Base-by-base conservation (phyloP, 192 early-diverging fungal genomes). In the Cladochytrium replicatum region DNA sequence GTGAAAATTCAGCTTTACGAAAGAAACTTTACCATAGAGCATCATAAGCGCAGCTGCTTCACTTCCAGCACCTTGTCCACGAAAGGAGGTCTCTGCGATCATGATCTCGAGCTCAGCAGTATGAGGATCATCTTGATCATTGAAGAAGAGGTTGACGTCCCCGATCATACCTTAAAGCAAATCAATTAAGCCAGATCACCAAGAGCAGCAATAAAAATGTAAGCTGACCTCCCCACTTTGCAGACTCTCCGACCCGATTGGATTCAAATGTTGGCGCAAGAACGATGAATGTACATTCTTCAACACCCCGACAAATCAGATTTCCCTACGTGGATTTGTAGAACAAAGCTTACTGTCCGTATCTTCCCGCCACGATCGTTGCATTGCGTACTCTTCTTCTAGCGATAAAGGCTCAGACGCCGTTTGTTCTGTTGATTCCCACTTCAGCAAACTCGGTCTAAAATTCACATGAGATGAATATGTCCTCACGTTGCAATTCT, bases 371-470 rank as follows among this genome's bases (percentile, higher is more conserved):
- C 94, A 98, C 0, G 85, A 80, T 57, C 74, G 63, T 50, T 94
- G 91, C 94, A 98, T 98, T 21, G 67, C 87, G 46, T 88, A 94
- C 50, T 98, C 94, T 72, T 96, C 91, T 7, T 91, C 84, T 17
- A 98, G 60, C 3, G 76, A 78, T 38, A 98, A 71, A 7, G 93
- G 91, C 60, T 98, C 92, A 5, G 91, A 95, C 2, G 89, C 93
- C 8, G 91, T 97, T 84, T 89, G 85, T 57, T 91, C 91, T 84
- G 61, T n/a, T 25, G 27, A 26, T 4, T 22, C 2, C 30, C 28
- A 38, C 2, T 30, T 25, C 9, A 13, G 37, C 7, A 50, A 25
- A 15, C 29, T 22, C 8, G 28, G 2, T 38, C 0, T 3, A 55
- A 15, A 25, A 31, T 29, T 26, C 25, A 11, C 24, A 27, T 26